Conservation (phyloP, 345 rosid species). For the sweet orange (Citrus sinensis) region DNA sequence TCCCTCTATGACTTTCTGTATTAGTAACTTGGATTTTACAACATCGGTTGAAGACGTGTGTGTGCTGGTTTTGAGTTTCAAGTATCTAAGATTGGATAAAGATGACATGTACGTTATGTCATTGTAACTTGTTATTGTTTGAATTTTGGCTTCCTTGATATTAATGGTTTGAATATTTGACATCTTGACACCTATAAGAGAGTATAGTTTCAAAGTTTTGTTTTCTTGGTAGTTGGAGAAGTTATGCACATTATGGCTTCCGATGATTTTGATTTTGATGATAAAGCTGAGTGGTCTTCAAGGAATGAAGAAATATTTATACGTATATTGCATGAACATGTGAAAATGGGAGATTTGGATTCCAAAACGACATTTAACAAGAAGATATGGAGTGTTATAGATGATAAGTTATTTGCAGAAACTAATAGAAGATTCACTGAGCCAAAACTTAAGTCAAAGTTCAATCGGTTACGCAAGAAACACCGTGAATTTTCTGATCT, state of each 20-base stretch:
- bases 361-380: not conserved
- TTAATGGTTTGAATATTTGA: not conserved
- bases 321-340: constrained; percentile 1
- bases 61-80: not conserved
- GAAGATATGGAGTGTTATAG: not conserved
- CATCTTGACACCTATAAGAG: not conserved
- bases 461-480: not conserved
- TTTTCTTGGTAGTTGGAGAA: not conserved
- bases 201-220: not conserved
- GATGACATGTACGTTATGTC: not conserved
- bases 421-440: not conserved
- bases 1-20: not conserved
- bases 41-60: not conserved
- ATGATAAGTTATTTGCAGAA: not conserved
- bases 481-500: constrained; percentile 3
- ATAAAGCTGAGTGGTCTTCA: constrained; percentile 3
- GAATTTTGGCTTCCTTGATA: not conserved
- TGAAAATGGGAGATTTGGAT: not conserved
- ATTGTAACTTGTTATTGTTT: not conserved
- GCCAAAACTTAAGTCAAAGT: constrained; percentile 9
- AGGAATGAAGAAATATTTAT: not conserved
- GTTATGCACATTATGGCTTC: not conserved
- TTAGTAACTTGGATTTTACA: not conserved
- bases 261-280: not conserved
- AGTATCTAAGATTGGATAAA: not conserved